Base-by-base conservation (phyloP, 176 grass and related monocot species). In the Oryza officinalis region DNA sequence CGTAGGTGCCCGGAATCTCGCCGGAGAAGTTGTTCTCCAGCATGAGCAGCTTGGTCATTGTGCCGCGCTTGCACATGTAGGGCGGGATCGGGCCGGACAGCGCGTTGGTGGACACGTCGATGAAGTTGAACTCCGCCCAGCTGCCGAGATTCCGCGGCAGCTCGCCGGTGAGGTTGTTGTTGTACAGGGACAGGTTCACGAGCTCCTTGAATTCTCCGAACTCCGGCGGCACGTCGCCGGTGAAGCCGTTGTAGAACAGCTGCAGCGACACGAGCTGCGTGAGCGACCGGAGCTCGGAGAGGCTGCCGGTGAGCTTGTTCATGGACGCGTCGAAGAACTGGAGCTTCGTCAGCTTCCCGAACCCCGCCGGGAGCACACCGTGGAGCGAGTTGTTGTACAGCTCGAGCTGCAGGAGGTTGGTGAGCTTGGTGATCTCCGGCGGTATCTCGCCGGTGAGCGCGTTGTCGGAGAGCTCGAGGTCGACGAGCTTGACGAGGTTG, bases 1-100 rank as follows among this genome's bases (percentile, higher is more conserved):
- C 91, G 81, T 98, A 98, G 52, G 76, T 92, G 20, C 72, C 57
- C 27, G 96, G 96, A 12, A 98, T 95, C 20, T 25, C 69, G 9
- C 93, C 93, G 32, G 93, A 82, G 89, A 98, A 95, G 15, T 26
- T 71, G 65, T 98, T 98, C 86, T 98, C 91, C 8, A 98, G 92
- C 44, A 98, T 71, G 13, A 98, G 86, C 77, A 98, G 86, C 84
- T 81, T 95, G 1, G 11, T 13, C 96, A 95, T 95, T 27, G 49
- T 88, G 27, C 96, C 91, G 32, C 18, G 69, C 79, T 75, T 89
- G 86, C 96, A 95, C 96, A 98, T 95, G 82, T 93, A 91, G 26
- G 87, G 93, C 49, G 96, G 96, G 65, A 98, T 95, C 27, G 87
- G 72, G 0, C 96, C 96, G 0, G 91, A 86, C 4, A 98, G 77